A percentile compares a stretch with the other conserved stretches of the same genome.
These are phyloP conservation scores for Fomitiporia mediterranea DNA, from an alignment of 1,284 basidiomycete genomes.

Conservation along the genomic window DNA sequence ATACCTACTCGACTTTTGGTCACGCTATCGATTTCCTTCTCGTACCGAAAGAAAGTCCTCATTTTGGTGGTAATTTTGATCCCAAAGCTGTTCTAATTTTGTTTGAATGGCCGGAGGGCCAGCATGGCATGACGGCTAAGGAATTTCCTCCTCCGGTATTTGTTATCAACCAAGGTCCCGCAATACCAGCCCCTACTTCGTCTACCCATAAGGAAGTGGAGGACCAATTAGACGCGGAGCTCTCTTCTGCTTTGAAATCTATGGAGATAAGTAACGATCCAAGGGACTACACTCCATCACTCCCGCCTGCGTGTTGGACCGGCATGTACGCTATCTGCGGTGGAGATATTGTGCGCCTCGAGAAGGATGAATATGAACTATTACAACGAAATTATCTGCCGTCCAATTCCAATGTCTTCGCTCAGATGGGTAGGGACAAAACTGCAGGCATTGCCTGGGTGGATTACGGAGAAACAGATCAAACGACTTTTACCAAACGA, in stretches of 20 bases:
- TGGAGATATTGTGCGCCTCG: constrained; percentile 41
- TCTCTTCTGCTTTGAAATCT: constrained; percentile 40
- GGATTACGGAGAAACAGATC: constrained; percentile 40
- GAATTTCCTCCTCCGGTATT: constrained; percentile 56
- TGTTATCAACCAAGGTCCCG: constrained; percentile 15
- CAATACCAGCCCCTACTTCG: constrained; percentile 20
- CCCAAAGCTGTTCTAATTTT: constrained; percentile 60
- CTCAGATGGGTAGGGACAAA: constrained; percentile 28
- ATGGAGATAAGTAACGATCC: constrained; percentile 41
- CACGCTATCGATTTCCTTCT: constrained; percentile 78
- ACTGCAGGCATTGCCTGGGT: constrained; percentile 46
- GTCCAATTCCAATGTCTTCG: background rate
- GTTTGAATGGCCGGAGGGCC: constrained; percentile 37
- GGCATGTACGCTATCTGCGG: constrained; percentile 38
- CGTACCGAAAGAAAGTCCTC: constrained; percentile 66
- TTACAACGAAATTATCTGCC: constrained; percentile 14
- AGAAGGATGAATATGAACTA: constrained; percentile 41
- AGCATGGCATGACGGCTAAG: constrained; percentile 44
- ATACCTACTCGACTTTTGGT: constrained; percentile 58
- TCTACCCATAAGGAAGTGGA: constrained; percentile 19
- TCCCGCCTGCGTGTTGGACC: constrained; percentile 40
- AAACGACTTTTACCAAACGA: constrained; percentile 31
- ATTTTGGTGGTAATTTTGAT: constrained; percentile 68
- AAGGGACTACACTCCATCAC: constrained; percentile 25
- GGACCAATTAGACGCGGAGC: constrained; percentile 34